A percentile compares a stretch with the other conserved stretches of the same genome.
Conservation (phyloP, 2,329 filamentous ascomycete genomes). For the Cercospora citrullina region DNA sequence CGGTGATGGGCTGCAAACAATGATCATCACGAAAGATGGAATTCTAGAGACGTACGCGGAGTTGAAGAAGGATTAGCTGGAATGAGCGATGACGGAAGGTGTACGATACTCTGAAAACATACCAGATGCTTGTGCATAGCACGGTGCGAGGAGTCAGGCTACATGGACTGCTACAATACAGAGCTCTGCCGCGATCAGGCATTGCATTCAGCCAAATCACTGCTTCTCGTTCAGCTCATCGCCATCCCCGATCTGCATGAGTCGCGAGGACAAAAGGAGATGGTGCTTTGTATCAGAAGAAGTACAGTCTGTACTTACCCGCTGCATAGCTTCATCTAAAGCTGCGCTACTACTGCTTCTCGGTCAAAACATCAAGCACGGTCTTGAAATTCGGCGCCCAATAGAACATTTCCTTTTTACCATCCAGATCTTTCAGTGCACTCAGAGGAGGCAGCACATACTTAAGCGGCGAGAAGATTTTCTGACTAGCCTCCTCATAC, state of each 20-base stretch:
- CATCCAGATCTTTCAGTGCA: background rate
- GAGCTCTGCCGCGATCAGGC: background rate
- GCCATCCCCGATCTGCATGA: background rate
- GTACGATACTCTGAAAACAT: constrained; percentile 21
- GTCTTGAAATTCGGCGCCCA: constrained; percentile 22
- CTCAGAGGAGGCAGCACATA: constrained; percentile 17
- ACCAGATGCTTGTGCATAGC: constrained; percentile 17
- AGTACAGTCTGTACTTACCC: background rate
- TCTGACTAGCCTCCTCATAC: constrained; percentile 19
- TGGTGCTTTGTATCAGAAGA: background rate
- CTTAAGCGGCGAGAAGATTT: constrained; percentile 30
- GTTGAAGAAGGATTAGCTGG: constrained; percentile 77
- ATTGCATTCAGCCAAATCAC: background rate
- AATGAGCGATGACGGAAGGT: background rate
- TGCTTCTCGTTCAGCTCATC: background rate
- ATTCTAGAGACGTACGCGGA: constrained; percentile 82
- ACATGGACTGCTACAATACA: background rate
- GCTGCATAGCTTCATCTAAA: background rate
- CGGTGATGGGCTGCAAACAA: constrained; percentile 91
- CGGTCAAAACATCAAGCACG: constrained; percentile 8
- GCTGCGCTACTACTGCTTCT: background rate
- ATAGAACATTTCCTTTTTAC: constrained; percentile 18
- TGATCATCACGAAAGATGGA: constrained; percentile 84
- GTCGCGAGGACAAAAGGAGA: background rate
- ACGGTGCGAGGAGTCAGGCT: constrained; percentile 19